phyloP scores from a whole-genome alignment of 2,329 filamentous ascomycete species.

The Trichoderma endophyticum region DNA sequence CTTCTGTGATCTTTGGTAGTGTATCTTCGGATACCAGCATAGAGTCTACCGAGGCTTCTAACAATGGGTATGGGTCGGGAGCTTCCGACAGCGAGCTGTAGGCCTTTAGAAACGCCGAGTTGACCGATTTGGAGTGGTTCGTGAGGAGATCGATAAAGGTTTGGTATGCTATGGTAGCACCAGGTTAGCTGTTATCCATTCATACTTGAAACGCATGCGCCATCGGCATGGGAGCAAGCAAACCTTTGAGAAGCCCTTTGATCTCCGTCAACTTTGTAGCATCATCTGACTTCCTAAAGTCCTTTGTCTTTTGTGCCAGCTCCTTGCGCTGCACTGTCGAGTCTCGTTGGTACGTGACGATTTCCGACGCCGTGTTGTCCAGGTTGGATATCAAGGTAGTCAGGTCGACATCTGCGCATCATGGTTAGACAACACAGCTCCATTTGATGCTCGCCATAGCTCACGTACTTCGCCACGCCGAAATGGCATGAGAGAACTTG shows the following conservation, averaged over 20 bases:
- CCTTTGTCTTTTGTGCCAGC: conserved; percentile 97
- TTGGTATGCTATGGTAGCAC: conserved; percentile 73
- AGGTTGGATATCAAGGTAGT: conserved; percentile 78
- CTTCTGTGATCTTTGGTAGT: conserved; percentile 80
- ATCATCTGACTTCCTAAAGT: conserved; percentile 93
- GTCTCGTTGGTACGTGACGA: conserved; percentile 89
- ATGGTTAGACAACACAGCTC: conserved; percentile 21
- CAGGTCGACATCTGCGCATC: conserved; percentile 72
- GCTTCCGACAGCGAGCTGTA: conserved; percentile 94
- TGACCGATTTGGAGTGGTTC: conserved; percentile 91
- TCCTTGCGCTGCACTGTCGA: conserved; percentile 96
- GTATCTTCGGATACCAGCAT: conserved; percentile 90
- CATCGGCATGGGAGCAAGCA: neutral
- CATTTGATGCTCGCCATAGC: neutral
- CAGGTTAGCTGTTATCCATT: neutral
- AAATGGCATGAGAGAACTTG: conserved; percentile 95
- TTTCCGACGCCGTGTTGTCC: conserved; percentile 91
- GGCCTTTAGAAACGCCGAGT: conserved; percentile 86
- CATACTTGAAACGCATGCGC: neutral
- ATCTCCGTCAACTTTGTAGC: conserved; percentile 80
- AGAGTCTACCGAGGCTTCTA: conserved; percentile 94
- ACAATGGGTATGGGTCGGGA: conserved; percentile 90
- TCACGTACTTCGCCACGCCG: conserved; percentile 83
- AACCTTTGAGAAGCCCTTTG: conserved; percentile 85
- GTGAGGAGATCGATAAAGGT: conserved; percentile 95